A percentile compares a stretch with the other conserved stretches of the same genome.
Evolutionary conservation across 2,329 filamentous ascomycete genomes (phyloP).

Genomic region (Colletotrichum truncatum): DNA sequence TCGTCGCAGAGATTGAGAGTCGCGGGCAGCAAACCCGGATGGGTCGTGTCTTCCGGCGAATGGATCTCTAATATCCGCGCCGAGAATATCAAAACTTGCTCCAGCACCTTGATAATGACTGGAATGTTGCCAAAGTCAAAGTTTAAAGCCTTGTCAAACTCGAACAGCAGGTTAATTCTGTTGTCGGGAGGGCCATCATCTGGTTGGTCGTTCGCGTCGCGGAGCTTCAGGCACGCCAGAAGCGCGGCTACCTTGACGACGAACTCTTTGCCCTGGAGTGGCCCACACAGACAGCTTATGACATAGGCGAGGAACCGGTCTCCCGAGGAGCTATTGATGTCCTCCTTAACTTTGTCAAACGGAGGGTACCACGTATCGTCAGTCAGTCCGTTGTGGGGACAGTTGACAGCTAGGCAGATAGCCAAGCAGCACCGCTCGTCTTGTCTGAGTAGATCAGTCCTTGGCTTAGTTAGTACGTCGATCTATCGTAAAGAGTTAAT

Average conservation of each 20-base stretch:
- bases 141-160: neutral
- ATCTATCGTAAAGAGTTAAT: too few species aligned
- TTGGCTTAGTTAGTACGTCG: neutral
- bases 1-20: neutral
- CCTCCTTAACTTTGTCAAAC: neutral
- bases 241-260: neutral
- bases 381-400: neutral
- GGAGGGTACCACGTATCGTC: neutral
- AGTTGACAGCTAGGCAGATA: conserved; percentile 6
- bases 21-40: neutral
- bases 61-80: neutral
- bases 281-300: neutral
- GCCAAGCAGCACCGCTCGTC: neutral
- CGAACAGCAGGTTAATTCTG: neutral
- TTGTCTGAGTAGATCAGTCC: conserved; percentile 3
- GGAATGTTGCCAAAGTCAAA: neutral
- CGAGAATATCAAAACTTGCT: neutral
- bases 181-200: neutral
- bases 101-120: neutral
- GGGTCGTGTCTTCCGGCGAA: neutral
- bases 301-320: neutral
- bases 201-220: neutral
- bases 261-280: neutral
- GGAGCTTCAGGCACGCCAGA: neutral
- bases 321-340: neutral